A percentile compares a stretch with the other conserved stretches of the same genome.
Evolutionary conservation across 2,329 filamentous ascomycete species (phyloP).

Genomic region (Albifimbria verrucaria): DNA sequence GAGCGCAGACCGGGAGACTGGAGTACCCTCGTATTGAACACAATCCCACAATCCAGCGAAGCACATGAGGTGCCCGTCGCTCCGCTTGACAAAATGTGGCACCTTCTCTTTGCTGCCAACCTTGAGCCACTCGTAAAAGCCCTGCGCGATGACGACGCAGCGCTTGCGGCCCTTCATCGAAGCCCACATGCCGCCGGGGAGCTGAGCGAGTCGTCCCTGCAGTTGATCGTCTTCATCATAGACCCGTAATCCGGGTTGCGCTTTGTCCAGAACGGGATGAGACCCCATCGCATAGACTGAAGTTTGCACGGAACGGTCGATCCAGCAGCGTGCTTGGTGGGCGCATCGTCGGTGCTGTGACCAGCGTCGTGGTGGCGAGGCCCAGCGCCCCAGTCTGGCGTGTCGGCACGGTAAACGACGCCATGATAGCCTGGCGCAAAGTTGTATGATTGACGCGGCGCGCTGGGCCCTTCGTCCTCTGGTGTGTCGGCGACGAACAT

Average conservation of each 20-base stretch:
- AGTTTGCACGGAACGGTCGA: conserved; percentile 63
- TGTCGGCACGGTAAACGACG: conserved; percentile 78
- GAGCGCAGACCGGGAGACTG: not conserved
- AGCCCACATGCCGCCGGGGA: conserved; percentile 82
- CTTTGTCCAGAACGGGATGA: conserved; percentile 93
- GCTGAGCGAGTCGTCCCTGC: conserved; percentile 80
- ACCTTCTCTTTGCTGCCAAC: conserved; percentile 73
- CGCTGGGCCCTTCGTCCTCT: conserved; percentile 60
- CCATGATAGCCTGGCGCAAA: conserved; percentile 87
- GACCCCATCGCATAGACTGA: conserved; percentile 93
- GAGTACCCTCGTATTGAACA: conserved; percentile 70
- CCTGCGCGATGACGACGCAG: conserved; percentile 83
- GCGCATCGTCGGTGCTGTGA: not conserved
- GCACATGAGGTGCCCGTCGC: conserved; percentile 80
- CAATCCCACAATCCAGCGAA: conserved; percentile 92
- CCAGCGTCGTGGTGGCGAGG: conserved; percentile 20
- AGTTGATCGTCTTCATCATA: conserved; percentile 90
- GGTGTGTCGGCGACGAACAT: conserved; percentile 72
- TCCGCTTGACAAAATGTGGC: conserved; percentile 79
- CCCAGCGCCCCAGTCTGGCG: conserved; percentile 57
- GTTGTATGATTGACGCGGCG: conserved; percentile 77
- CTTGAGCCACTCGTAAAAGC: conserved; percentile 96
- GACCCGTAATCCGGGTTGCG: conserved; percentile 72
- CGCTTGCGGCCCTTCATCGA: conserved; percentile 87
- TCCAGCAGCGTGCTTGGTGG: not conserved